phyloP scores from a whole-genome alignment of 192 early-diverging fungal species.

The Linnemannia zychae region DNA sequence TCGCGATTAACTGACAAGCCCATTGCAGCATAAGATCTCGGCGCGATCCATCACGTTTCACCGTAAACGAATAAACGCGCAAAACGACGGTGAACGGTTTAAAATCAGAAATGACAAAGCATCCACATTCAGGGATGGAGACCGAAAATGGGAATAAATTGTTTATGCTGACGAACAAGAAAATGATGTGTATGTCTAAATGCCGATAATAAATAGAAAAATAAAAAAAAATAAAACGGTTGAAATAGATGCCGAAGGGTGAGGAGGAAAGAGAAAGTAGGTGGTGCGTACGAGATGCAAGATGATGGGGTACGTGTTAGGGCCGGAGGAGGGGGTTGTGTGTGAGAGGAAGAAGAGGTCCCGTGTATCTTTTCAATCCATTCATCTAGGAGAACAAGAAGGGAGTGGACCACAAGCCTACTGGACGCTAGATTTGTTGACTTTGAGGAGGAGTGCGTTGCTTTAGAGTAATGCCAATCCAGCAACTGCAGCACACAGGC shows the following conservation, averaged over 20 bases:
- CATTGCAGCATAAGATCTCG: neutral
- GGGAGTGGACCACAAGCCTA: neutral
- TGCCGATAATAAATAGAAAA: neutral
- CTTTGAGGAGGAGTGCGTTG: neutral
- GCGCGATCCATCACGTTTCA: too few relatives aligned
- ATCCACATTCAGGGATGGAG: too few relatives aligned
- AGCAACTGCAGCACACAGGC: neutral
- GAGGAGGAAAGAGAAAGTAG: neutral
- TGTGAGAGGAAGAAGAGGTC: neutral
- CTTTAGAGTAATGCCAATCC: conserved; percentile 4
- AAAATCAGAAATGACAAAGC: neutral
- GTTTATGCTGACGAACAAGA: neutral
- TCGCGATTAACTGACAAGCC: neutral
- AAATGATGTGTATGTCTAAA: neutral
- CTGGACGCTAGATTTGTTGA: neutral
- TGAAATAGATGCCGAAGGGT: neutral
- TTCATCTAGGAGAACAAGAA: neutral
- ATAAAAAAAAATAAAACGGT: neutral
- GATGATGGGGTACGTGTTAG: neutral
- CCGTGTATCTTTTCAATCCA: neutral
- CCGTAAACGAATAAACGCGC: neutral
- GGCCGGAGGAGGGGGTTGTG: neutral
- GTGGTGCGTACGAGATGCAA: neutral
- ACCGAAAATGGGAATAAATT: too few relatives aligned
- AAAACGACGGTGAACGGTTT: neutral